Evolutionary conservation across 139 green algal species (phyloP).

Genomic region (Chlorella sp.): DNA sequence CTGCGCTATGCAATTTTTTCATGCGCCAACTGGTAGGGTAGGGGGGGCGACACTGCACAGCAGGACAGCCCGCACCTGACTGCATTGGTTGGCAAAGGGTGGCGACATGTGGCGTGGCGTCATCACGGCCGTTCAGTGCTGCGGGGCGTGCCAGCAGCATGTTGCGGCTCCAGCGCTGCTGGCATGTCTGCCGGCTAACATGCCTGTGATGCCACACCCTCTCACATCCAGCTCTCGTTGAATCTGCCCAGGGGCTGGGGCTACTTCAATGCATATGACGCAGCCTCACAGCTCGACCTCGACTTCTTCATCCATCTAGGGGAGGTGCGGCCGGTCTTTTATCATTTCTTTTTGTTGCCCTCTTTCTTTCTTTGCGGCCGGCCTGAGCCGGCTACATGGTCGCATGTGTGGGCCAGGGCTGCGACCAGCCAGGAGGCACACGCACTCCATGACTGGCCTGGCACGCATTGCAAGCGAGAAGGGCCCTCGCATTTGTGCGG

Average conservation of each 20-base stretch:
- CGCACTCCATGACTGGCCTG: too few species aligned
- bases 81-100: too few species aligned
- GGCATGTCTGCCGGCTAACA: neutral
- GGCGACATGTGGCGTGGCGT: too few species aligned
- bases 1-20: conserved; percentile 6
- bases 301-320: conserved; percentile 2
- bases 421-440: too few species aligned
- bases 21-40: conserved; percentile 12
- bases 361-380: too few species aligned
- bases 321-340: neutral
- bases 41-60: too few species aligned
- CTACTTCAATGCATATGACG: neutral
- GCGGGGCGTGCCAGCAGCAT: neutral
- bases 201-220: neutral
- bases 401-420: too few species aligned
- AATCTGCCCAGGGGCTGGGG: neutral
- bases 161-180: neutral
- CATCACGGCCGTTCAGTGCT: neutral
- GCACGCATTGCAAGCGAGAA: too few species aligned
- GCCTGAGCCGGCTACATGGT: too few species aligned
- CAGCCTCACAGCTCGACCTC: neutral
- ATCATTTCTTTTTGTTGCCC: too few species aligned
- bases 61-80: too few species aligned
- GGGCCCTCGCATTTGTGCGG: neutral
- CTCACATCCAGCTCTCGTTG: neutral